Evolutionary conservation across 495 filamentous ascomycete genomes (phyloP).

Genomic region (Sporormia fimetaria): DNA sequence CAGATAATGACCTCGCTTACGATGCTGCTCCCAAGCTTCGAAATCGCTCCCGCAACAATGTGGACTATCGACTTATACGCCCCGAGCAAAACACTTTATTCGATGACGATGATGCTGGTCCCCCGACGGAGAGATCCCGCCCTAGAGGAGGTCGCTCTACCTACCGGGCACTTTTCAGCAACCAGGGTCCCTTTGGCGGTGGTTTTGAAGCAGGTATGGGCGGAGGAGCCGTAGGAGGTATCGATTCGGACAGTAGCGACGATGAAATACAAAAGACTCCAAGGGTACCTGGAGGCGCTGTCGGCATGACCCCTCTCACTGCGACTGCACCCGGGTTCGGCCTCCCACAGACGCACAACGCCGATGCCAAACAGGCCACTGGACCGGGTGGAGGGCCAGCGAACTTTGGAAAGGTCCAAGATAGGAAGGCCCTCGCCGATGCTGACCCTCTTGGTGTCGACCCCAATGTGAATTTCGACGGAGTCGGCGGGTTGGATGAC

Average conservation of each 20-base stretch:
- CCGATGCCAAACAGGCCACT: constrained; percentile 46
- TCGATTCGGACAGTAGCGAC: constrained; percentile 92
- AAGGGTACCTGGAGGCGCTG: constrained; percentile 44
- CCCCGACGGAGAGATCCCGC: constrained; percentile 56
- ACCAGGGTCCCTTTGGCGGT: constrained; percentile 85
- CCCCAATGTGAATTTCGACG: constrained; percentile 78
- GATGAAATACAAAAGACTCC: constrained; percentile 61
- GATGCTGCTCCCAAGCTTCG: constrained; percentile 37
- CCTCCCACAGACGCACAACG: constrained; percentile 52
- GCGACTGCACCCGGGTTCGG: constrained; percentile 44
- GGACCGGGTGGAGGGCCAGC: constrained; percentile 55
- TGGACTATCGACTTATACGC: constrained; percentile 62
- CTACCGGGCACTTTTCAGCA: constrained; percentile 71
- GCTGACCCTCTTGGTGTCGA: constrained; percentile 91
- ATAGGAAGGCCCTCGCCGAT: constrained; percentile 70
- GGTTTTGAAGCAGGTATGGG: constrained; percentile 65
- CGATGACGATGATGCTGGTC: constrained; percentile 62
- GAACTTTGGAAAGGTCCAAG: constrained; percentile 82
- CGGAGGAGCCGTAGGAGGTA: constrained; percentile 63
- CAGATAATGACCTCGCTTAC: constrained; percentile 32
- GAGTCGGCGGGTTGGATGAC: constrained; percentile 78
- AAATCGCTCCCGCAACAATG: constrained; percentile 29
- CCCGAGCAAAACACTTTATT: constrained; percentile 56
- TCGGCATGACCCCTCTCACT: constrained; percentile 68
- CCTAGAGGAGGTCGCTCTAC: constrained; percentile 45